phyloP scores from a whole-genome alignment of 139 green algal genomes.

The Tetradesmus lagerheimii region DNA sequence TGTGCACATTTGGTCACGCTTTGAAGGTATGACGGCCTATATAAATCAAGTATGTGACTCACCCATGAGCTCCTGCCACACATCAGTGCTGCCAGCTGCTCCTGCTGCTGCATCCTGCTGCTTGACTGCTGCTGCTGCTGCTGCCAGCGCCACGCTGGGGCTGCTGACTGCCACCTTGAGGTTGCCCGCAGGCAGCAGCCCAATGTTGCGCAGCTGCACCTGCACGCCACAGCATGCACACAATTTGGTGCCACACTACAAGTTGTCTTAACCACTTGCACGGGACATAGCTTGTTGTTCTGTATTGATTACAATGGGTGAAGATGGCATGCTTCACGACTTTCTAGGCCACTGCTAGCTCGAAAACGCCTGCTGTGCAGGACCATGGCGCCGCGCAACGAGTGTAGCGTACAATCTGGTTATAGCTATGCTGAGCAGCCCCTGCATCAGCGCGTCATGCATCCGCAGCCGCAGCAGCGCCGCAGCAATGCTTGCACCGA shows the following conservation, averaged over 20 bases:
- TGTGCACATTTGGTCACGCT: too few species aligned
- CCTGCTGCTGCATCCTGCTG: background rate
- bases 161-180: slow-evolving; percentile 59
- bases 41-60: background rate
- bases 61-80: slow-evolving; percentile 29
- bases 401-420: too few species aligned
- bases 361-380: too few species aligned
- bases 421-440: too few species aligned
- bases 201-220: slow-evolving; percentile 58
- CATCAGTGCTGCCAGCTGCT: background rate
- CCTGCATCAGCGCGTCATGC: background rate
- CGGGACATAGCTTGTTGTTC: too few species aligned
- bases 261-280: too few species aligned
- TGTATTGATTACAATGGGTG: too few species aligned
- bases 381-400: too few species aligned
- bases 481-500: background rate
- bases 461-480: background rate
- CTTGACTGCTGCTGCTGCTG: slow-evolving; percentile 13
- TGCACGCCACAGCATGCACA: slow-evolving; percentile 34
- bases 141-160: slow-evolving; percentile 48
- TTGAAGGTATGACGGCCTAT: too few species aligned
- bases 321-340: too few species aligned
- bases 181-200: slow-evolving; percentile 52
- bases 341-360: too few species aligned
- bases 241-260: background rate